Percentiles rank a stretch among this genome's conserved stretches.
Evolutionary conservation across 2,329 filamentous ascomycete genomes (phyloP).

Genomic region (Akanthomyces uredinophilus): DNA sequence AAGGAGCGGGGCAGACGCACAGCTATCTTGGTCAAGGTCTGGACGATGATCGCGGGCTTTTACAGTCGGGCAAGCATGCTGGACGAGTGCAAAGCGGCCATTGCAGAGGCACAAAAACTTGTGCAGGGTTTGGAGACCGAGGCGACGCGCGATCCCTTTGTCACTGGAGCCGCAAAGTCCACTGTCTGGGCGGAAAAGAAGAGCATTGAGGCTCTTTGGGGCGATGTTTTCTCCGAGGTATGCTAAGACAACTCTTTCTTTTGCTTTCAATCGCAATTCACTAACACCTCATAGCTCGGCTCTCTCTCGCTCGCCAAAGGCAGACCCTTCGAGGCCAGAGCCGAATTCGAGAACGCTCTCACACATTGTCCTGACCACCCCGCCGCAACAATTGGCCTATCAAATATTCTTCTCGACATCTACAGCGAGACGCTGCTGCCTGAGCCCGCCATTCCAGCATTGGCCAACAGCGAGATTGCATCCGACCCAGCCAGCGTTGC

Average conservation of each 20-base stretch:
- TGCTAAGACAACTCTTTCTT: slow-evolving; percentile 27
- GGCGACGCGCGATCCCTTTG: slow-evolving; percentile 56
- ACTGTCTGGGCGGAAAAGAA: slow-evolving; percentile 74
- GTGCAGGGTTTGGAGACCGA: slow-evolving; percentile 67
- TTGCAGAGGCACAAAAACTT: slow-evolving; percentile 75
- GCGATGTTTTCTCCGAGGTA: slow-evolving; percentile 77
- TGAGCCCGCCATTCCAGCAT: slow-evolving; percentile 45
- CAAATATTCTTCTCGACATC: slow-evolving; percentile 80
- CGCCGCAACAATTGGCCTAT: slow-evolving; percentile 72
- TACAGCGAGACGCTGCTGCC: slow-evolving; percentile 66
- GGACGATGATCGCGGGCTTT: slow-evolving; percentile 84
- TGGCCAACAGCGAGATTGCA: slow-evolving; percentile 24
- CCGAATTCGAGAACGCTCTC: slow-evolving; percentile 77
- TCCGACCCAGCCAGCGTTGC: slow-evolving; percentile 17
- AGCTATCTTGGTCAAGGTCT: slow-evolving; percentile 66
- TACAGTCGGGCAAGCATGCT: slow-evolving; percentile 77
- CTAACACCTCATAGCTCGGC: slow-evolving; percentile 49
- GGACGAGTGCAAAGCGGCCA: slow-evolving; percentile 74
- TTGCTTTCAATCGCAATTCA: slow-evolving; percentile 4
- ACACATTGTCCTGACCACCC: slow-evolving; percentile 76
- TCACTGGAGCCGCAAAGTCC: slow-evolving; percentile 55
- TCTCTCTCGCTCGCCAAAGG: slow-evolving; percentile 59
- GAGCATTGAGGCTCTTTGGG: slow-evolving; percentile 79
- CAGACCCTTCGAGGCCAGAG: slow-evolving; percentile 62
- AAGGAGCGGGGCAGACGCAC: slow-evolving; percentile 46